Percentiles rank a stretch among this genome's conserved stretches.
These are phyloP conservation scores for Malus asiatica DNA, from an alignment of 306 rosid genomes.

Conservation along the genomic window DNA sequence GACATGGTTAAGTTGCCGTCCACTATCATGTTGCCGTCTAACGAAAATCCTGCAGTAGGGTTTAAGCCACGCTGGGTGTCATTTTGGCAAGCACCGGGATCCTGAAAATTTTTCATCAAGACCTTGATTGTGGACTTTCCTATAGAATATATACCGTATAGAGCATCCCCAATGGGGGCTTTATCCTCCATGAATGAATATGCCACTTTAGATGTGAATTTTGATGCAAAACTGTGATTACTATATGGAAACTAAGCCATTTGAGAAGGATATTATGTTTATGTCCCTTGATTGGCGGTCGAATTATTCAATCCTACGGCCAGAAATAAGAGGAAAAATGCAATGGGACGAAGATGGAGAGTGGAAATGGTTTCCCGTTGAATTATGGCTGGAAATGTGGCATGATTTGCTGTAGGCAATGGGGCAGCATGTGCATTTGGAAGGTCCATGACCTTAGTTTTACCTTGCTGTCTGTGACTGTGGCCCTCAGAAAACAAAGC, in stretches of 20 bases:
- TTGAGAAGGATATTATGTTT: background rate
- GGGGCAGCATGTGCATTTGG: background rate
- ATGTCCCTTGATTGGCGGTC: background rate
- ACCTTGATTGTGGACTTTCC: background rate
- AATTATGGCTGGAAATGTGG: background rate
- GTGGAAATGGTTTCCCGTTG: background rate
- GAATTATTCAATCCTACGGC: background rate
- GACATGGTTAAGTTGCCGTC: slow-evolving; percentile 3
- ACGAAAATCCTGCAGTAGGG: background rate
- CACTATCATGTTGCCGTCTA: background rate
- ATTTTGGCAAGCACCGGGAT: background rate
- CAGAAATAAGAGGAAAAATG: background rate
- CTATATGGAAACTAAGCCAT: background rate
- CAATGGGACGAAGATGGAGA: background rate
- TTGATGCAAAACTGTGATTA: background rate
- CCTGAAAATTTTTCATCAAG: background rate
- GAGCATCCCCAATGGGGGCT: background rate
- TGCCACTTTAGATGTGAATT: background rate
- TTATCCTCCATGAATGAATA: background rate
- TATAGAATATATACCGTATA: too few relatives aligned
- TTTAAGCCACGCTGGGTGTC: background rate
- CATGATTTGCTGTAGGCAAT: background rate
- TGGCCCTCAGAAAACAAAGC: background rate
- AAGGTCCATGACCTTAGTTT: background rate
- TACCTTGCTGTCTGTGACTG: background rate